Percentiles rank a stretch among this genome's conserved stretches.
phyloP scores from a whole-genome alignment of 2,329 filamentous ascomycete species.

The Clarireedia hainanense region DNA sequence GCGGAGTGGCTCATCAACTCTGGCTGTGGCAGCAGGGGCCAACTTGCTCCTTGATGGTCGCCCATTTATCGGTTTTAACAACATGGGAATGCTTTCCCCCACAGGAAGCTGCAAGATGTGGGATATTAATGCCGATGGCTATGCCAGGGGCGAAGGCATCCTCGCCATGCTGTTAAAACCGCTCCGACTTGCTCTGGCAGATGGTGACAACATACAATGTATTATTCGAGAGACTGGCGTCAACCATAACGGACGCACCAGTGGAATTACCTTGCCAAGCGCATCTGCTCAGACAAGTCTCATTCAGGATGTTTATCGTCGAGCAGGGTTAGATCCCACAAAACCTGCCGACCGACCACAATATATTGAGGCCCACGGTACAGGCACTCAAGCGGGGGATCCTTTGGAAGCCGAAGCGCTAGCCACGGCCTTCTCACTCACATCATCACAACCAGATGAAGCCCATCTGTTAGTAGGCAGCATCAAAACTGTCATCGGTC shows the following conservation, averaged over 20 bases:
- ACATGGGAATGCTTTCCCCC: conserved; percentile 32
- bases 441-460: neutral
- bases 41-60: conserved; percentile 23
- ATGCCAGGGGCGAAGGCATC: conserved; percentile 41
- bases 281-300: too few relatives aligned
- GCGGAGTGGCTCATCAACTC: conserved; percentile 31
- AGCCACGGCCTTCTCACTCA: neutral
- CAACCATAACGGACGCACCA: conserved; percentile 42
- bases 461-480: conserved; percentile 15
- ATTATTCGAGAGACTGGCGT: conserved; percentile 39
- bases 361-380: conserved; percentile 25
- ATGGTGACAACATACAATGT: conserved; percentile 49
- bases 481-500: conserved; percentile 23
- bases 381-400: conserved; percentile 21
- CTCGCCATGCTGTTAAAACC: conserved; percentile 51
- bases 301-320: too few relatives aligned
- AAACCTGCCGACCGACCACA: neutral
- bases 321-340: too few relatives aligned
- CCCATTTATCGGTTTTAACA: conserved; percentile 29
- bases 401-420: neutral
- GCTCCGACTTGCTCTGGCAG: conserved; percentile 46
- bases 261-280: conserved; percentile 48
- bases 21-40: conserved; percentile 15
- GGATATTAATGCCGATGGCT: conserved; percentile 15
- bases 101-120: conserved; percentile 33